Evolutionary conservation across 2,329 filamentous ascomycete genomes (phyloP).

Genomic region (Penicillium capsulatum): DNA sequence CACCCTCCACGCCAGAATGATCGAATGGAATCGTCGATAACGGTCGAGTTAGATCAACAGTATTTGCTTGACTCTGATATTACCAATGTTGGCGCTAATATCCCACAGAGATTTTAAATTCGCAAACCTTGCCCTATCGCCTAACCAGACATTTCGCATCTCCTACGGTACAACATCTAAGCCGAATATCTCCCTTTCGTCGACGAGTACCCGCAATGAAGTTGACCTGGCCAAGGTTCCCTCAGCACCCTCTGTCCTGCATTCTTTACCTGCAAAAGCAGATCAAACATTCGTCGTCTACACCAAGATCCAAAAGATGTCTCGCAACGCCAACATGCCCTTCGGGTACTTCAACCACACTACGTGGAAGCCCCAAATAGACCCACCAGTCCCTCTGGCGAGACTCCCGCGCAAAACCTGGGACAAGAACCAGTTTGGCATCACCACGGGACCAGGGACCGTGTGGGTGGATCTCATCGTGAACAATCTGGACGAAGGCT

Average conservation of each 20-base stretch:
- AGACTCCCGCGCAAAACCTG: constrained; percentile 35
- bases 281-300: constrained; percentile 46
- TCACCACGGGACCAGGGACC: constrained; percentile 26
- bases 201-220: constrained; percentile 2
- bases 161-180: constrained; percentile 6
- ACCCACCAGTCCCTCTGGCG: constrained; percentile 33
- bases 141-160: constrained; percentile 38
- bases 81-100: neutral
- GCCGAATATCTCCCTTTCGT: neutral
- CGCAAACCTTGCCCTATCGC: constrained; percentile 41
- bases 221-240: constrained; percentile 28
- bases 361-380: constrained; percentile 40
- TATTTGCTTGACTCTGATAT: constrained; percentile 13
- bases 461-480: constrained; percentile 48
- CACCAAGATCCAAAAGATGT: constrained; percentile 45
- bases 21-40: constrained; percentile 22
- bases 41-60: constrained; percentile 37
- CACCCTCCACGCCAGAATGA: constrained; percentile 14
- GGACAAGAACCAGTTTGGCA: constrained; percentile 43
- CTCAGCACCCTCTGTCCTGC: constrained; percentile 26
- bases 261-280: constrained; percentile 26
- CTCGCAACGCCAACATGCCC: constrained; percentile 42
- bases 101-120: constrained; percentile 42
- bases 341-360: constrained; percentile 49
- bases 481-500: constrained; percentile 50